Base-by-base conservation (phyloP, 1,284 basidiomycete species). In the Stygiomarasmius scandens region DNA sequence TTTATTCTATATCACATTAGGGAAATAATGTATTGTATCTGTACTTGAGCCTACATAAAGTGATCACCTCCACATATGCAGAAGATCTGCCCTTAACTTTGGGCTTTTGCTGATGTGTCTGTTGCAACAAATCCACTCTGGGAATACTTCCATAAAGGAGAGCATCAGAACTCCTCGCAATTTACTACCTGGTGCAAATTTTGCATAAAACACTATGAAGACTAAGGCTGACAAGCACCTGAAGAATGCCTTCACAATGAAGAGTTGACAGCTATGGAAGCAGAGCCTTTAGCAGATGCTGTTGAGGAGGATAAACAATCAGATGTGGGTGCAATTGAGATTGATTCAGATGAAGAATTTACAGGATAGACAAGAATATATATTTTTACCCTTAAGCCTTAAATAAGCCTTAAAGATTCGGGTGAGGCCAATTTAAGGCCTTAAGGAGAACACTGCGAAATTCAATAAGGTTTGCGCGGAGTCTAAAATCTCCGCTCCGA, bases 321-420 rank as follows among this genome's bases (percentile, higher is more conserved):
- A 0, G 58, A 60, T 25, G 58, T 53, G 16, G 58, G 58, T 12
- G 58, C 49, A 8, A 60, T 60, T 16, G 58, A 60, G 51, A 60
- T 60, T 38, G 55, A 56, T 45, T 56, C 38, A 19, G 38, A 41
- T 16, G 38, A 41, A 41, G 38, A 41, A 19, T 41, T 16, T 16
- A 19, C 16, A n/a, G 14, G 14, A 9, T 19, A 41, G 38, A 20
- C 14, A 16, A 19, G 16, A 41, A 41, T 41, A 16, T 34, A 34
- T 8, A 41, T 16, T 16, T 41, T 41, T 41, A 4, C 14, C 38
- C 38, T 41, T 41, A 41, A 9, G 38, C 38, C 38, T 19, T 41
- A 16, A 41, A 41, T 41, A 32, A 32, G 29, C 29, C 29, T 32
- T 32, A 32, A 32, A 12, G 29, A 32, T 32, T 32, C 29, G 12